These are phyloP conservation scores for Oxytropis ochrocephala DNA, from an alignment of 306 rosid species.

Conservation along the genomic window DNA sequence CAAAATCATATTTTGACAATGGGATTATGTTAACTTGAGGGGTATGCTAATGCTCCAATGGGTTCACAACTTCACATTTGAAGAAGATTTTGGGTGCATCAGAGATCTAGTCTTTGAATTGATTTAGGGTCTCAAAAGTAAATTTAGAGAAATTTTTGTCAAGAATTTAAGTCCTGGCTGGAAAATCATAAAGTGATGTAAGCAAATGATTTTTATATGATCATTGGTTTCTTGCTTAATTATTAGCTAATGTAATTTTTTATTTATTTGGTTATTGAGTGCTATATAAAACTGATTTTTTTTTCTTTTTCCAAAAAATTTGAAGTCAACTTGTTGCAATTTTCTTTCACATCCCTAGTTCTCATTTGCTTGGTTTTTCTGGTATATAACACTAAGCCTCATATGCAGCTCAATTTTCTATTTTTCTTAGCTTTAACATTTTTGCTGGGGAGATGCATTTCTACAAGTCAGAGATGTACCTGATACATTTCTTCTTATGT, in stretches of 20 bases:
- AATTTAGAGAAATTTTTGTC: conserved; percentile 14
- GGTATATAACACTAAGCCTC: conserved; percentile 7
- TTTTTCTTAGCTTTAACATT: conserved; percentile 13
- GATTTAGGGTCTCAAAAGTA: conserved; percentile 23
- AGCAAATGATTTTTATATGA: neutral
- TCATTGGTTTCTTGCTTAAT: conserved; percentile 1
- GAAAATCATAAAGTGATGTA: conserved; percentile 8
- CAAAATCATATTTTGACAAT: conserved; percentile 34
- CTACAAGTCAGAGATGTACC: neutral
- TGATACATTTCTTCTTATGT: neutral
- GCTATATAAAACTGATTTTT: neutral
- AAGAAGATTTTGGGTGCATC: conserved; percentile 15
- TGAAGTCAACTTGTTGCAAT: conserved; percentile 15
- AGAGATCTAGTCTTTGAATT: conserved; percentile 42
- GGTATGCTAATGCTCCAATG: neutral
- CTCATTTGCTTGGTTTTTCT: conserved; percentile 20
- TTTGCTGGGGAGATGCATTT: neutral
- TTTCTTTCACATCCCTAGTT: neutral
- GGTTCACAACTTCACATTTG: conserved; percentile 18
- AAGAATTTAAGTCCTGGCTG: conserved; percentile 14
- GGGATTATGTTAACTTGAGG: conserved; percentile 26
- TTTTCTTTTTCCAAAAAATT: neutral
- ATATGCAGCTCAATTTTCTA: conserved; percentile 15
- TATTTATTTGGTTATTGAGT: conserved; percentile 12
- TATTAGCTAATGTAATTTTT: conserved; percentile 4